phyloP scores from a whole-genome alignment of 202 grass and related monocot genomes.

The Zoysia matrella region DNA sequence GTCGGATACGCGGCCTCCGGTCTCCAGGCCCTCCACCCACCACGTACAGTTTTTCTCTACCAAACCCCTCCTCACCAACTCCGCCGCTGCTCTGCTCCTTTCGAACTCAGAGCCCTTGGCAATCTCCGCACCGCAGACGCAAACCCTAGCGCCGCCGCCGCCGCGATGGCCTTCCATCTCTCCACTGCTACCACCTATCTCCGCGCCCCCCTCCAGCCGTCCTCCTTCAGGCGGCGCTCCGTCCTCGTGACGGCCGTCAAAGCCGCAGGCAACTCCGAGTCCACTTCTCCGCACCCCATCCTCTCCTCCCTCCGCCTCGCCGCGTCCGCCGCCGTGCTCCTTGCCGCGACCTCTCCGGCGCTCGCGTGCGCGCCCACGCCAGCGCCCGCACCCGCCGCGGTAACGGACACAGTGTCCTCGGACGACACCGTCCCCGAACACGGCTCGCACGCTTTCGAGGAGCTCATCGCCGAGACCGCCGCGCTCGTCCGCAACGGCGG shows the following conservation, averaged over 20 bases:
- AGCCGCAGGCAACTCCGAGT: slow-evolving; percentile 22
- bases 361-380: slow-evolving; percentile 36
- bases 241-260: slow-evolving; percentile 22
- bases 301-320: slow-evolving; percentile 58
- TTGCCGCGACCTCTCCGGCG: slow-evolving; percentile 47
- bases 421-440: slow-evolving; percentile 30
- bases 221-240: slow-evolving; percentile 7
- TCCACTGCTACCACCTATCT: background rate
- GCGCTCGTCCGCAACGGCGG: slow-evolving; percentile 12
- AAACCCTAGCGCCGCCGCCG: slow-evolving; percentile 50
- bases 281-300: slow-evolving; percentile 10
- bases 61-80: slow-evolving; percentile 21
- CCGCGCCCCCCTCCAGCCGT: background rate
- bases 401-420: slow-evolving; percentile 19
- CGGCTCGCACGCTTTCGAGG: slow-evolving; percentile 40
- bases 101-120: background rate
- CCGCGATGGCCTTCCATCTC: slow-evolving; percentile 51
- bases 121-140: slow-evolving; percentile 38
- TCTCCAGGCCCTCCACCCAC: background rate
- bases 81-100: slow-evolving; percentile 1
- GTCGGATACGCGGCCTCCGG: too few relatives aligned
- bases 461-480: slow-evolving; percentile 55
- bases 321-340: slow-evolving; percentile 55
- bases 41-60: slow-evolving; percentile 4
- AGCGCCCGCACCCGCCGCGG: background rate